These are phyloP conservation scores for Ceriops decandra DNA, from an alignment of 345 rosid genomes.

Conservation along the genomic window DNA sequence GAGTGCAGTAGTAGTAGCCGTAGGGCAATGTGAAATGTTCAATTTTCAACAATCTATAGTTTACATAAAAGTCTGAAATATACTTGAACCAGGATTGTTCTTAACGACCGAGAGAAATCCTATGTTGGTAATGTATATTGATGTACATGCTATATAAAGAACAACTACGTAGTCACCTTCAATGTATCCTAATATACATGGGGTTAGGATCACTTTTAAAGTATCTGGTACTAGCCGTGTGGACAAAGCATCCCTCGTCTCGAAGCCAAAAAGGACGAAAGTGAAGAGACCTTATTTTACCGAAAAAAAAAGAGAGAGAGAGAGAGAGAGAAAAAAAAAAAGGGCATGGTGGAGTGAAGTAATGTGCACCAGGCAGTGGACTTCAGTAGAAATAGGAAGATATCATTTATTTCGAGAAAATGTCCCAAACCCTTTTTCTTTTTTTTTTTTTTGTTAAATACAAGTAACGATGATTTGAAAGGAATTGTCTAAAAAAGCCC, in stretches of 20 bases:
- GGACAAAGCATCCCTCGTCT: conserved; percentile 15
- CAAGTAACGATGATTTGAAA: conserved; percentile 38
- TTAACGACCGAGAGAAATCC: background rate
- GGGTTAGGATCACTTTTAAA: background rate
- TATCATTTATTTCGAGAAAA: conserved; percentile 14
- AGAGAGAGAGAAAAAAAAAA: conserved; percentile 12
- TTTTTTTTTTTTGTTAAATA: background rate
- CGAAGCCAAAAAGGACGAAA: conserved; percentile 7
- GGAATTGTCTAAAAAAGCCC: conserved; percentile 31
- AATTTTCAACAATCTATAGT: background rate
- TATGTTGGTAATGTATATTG: background rate
- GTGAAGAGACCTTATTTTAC: conserved; percentile 6
- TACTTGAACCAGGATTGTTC: conserved; percentile 1
- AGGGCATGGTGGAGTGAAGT: background rate
- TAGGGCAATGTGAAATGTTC: background rate
- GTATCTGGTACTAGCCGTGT: conserved; percentile 20
- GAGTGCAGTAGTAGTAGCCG: too few species aligned
- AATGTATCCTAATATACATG: background rate
- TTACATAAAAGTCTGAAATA: background rate
- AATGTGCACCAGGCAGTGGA: conserved; percentile 16
- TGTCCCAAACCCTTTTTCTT: conserved; percentile 6
- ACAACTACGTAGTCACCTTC: conserved; percentile 18
- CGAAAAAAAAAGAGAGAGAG: background rate
- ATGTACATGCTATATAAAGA: conserved; percentile 11
- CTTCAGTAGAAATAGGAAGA: conserved; percentile 25